Evolutionary conservation across 2,329 filamentous ascomycete genomes (phyloP).

Genomic region (Stemphylium beticola): DNA sequence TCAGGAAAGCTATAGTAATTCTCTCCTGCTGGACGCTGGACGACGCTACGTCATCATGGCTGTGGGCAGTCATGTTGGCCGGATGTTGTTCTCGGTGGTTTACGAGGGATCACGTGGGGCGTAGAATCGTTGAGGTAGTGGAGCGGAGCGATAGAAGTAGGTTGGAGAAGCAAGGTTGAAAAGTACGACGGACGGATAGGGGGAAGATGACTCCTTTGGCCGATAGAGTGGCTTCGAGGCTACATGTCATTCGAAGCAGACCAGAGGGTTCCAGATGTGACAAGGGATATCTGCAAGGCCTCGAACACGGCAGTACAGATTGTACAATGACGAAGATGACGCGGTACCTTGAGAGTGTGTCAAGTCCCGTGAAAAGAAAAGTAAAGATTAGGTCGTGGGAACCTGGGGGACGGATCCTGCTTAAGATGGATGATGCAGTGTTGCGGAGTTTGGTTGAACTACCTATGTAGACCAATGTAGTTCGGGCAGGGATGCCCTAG

Average conservation of each 20-base stretch:
- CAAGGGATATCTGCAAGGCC: no score
- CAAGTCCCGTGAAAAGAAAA: neutral
- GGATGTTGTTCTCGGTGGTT: slow-evolving; percentile 8
- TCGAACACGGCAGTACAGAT: no score
- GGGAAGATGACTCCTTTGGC: no score
- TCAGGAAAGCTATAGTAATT: slow-evolving; percentile 46
- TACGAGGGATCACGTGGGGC: neutral
- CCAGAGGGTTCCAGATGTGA: no score
- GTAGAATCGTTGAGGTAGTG: no score
- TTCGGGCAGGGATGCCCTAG: neutral
- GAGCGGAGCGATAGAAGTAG: no score
- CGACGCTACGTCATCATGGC: slow-evolving; percentile 18
- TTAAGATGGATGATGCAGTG: neutral
- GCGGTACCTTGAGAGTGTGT: no score
- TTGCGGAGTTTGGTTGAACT: neutral
- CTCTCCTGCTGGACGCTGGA: slow-evolving; percentile 30
- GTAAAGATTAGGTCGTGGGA: neutral
- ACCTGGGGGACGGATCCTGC: neutral
- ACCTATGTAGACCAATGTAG: neutral
- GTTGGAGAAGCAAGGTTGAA: no score
- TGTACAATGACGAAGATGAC: no score
- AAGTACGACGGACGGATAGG: no score
- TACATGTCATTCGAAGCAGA: no score
- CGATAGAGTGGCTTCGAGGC: no score
- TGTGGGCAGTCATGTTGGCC: slow-evolving; percentile 35